Evolutionary conservation across 768 basidiomycete species (phyloP).

Genomic region (Wakefieldia striispora): DNA sequence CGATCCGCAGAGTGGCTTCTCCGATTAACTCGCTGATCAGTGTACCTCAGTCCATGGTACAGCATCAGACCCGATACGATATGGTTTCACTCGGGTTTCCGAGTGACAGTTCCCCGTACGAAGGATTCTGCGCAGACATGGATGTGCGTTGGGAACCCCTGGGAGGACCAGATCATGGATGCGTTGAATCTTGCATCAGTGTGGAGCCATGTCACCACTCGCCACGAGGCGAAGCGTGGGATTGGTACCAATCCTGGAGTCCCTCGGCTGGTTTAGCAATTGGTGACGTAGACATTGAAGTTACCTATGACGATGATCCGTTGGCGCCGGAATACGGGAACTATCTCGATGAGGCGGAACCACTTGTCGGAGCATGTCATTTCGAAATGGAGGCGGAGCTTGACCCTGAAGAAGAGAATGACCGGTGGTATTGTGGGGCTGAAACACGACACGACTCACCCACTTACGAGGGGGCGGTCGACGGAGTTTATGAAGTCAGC

Average conservation of each 20-base stretch:
- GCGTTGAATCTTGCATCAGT: not conserved
- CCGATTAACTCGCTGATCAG: slow-evolving; percentile 6
- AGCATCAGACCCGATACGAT: slow-evolving; percentile 11
- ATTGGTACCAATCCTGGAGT: slow-evolving; percentile 1
- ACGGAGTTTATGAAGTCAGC: not conserved
- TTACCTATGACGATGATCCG: not conserved
- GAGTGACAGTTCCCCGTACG: slow-evolving; percentile 10
- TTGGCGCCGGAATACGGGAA: slow-evolving; percentile 5
- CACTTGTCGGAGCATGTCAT: not conserved
- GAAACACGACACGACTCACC: not conserved
- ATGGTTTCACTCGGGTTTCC: slow-evolving; percentile 7
- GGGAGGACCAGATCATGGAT: not conserved
- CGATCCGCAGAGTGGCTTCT: not conserved
- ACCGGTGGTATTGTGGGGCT: not conserved
- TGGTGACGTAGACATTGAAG: slow-evolving; percentile 6
- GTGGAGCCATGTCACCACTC: not conserved
- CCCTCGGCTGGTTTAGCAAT: not conserved
- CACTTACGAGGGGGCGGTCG: slow-evolving; percentile 1
- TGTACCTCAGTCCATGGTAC: slow-evolving; percentile 1
- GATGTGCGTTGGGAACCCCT: not conserved
- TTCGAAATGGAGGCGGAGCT: not conserved
- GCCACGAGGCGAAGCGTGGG: not conserved
- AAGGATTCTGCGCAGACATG: slow-evolving; percentile 1
- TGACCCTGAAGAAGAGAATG: not conserved
- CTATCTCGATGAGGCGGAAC: not conserved